phyloP scores from a whole-genome alignment of 306 rosid species.

The Abrus precatorius region DNA sequence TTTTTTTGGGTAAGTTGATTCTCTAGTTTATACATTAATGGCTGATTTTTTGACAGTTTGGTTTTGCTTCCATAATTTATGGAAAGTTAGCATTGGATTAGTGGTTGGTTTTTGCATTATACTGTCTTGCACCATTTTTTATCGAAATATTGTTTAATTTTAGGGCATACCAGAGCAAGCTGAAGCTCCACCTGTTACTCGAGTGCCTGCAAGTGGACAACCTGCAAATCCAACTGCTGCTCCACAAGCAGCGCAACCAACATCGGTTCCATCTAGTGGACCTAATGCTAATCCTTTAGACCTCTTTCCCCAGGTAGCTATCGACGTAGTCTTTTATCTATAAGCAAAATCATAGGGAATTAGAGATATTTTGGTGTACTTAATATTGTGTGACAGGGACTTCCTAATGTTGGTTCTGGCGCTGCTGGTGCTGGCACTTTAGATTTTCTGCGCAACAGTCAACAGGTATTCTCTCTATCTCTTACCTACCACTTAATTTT shows the following conservation, averaged over 20 bases:
- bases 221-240: conserved; percentile 57
- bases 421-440: conserved; percentile 70
- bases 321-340: not conserved
- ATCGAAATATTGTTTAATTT: not conserved
- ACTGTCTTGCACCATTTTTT: not conserved
- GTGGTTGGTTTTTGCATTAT: not conserved
- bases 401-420: conserved; percentile 70
- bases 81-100: not conserved
- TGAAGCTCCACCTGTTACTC: conserved; percentile 69
- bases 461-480: conserved; percentile 58
- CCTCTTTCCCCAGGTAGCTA: conserved; percentile 83
- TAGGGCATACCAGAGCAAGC: conserved; percentile 92
- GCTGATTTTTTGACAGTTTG: not conserved
- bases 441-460: conserved; percentile 83
- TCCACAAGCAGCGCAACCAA: conserved; percentile 69
- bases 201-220: conserved; percentile 54
- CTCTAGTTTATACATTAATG: not conserved
- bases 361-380: conserved; percentile 12
- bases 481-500: not conserved
- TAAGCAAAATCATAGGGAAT: not conserved
- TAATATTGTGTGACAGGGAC: conserved; percentile 62
- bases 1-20: not conserved
- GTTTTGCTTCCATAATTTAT: not conserved
- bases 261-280: conserved; percentile 63
- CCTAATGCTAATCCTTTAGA: conserved; percentile 88